phyloP scores from a whole-genome alignment of 371 early-diverging fungal species.

The Syncephalastrum sp. region DNA sequence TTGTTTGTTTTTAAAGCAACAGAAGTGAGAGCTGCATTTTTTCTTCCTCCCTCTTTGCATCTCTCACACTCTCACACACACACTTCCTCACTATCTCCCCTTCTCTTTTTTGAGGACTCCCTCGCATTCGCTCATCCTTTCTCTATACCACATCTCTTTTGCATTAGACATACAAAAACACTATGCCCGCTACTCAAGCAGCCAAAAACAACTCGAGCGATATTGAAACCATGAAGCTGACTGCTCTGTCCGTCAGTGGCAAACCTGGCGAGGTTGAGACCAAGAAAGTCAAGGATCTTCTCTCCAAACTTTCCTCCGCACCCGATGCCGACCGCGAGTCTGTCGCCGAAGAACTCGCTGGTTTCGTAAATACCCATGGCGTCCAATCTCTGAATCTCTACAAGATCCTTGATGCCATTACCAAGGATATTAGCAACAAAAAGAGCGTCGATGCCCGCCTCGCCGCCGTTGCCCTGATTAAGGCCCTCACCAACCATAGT shows the following conservation, averaged over 20 bases:
- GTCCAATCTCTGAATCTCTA: slow-evolving; percentile 55
- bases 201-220: slow-evolving; percentile 33
- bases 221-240: slow-evolving; percentile 39
- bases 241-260: slow-evolving; percentile 23
- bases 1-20: no score
- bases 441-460: slow-evolving; percentile 66
- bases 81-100: no score
- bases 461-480: slow-evolving; percentile 62
- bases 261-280: slow-evolving; percentile 31
- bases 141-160: slow-evolving; percentile 3
- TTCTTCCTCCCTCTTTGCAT: no score
- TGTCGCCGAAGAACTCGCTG: slow-evolving; percentile 54
- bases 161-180: neutral
- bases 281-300: slow-evolving; percentile 40
- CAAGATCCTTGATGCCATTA: slow-evolving; percentile 54
- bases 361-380: slow-evolving; percentile 48
- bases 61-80: no score
- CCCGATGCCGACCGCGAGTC: slow-evolving; percentile 57
- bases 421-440: slow-evolving; percentile 58
- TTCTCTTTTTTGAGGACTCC: no score
- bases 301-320: slow-evolving; percentile 50
- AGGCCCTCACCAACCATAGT: slow-evolving; percentile 48
- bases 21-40: no score
- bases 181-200: slow-evolving; percentile 23
- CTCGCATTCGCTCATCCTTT: slow-evolving; percentile 11